Evolutionary conservation across 257 asterid genomes (phyloP), one percentile per base, ranked within the genome.

Genomic region (Solanum boliviense): DNA sequence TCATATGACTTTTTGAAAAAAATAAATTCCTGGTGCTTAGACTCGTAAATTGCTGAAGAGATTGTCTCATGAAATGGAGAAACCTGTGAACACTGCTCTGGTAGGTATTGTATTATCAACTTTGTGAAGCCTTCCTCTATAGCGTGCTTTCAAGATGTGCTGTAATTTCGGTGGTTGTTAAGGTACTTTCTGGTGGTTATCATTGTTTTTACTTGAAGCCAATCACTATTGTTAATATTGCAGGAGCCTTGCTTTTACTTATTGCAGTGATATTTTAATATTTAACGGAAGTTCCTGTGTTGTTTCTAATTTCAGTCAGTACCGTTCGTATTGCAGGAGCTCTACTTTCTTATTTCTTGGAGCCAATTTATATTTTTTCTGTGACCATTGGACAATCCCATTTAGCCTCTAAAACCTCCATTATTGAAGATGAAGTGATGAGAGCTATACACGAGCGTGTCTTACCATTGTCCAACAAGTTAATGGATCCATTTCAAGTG

Each of bases 301-400:
- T 81, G 85, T 81, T 81, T 81, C 29, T 81, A 9, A 58, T 81
- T 41, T 65, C 85, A 65, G 18, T 85, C 87, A 85, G 16, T n/a
- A 13, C 76, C 86, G 31, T 82, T 84, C 83, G 87, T 34, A 31
- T 23, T 90, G 75, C 92, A 95, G 99, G 98, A 89, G 95, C 99
- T 88, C 93, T 94, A 84, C 98, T 97, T 90, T 95, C 98, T 83
- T 89, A 85, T 88, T 94, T 92, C 86, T 86, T 97, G 93, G 98
- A 95, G 87, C 98, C 99, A 23, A 90, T 93, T 88, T 97, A 95
- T 88, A 87, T 97, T 73, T 93, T 94, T 65, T 95, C 99, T 75
- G 76, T 95, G 85, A 93, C 96, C 7, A 87, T 94, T 90, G 98
- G 98, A 83, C 90, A 88, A 56, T 89, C 98, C 72, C 94, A 85